Conservation (phyloP, 2,329 filamentous ascomycete genomes). For the Talaromyces albobiverticillius region DNA sequence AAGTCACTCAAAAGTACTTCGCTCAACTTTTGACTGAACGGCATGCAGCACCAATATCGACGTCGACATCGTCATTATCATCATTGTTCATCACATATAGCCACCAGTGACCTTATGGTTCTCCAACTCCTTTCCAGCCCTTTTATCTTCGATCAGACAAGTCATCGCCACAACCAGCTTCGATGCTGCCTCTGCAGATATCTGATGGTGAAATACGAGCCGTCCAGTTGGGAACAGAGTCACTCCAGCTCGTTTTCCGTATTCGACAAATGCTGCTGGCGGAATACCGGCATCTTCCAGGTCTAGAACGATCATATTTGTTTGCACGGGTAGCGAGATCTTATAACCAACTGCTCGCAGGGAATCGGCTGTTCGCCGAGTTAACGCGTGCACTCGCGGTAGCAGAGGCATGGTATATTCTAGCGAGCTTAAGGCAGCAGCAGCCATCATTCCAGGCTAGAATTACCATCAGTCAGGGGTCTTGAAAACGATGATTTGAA, state of each 20-base stretch:
- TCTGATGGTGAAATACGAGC: slow-evolving; percentile 28
- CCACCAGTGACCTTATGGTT: slow-evolving; percentile 18
- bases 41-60: background rate
- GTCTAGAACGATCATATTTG: slow-evolving; percentile 27
- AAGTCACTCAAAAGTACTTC: too few relatives aligned
- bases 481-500: background rate
- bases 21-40: background rate
- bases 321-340: slow-evolving; percentile 24
- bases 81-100: slow-evolving; percentile 15
- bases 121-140: slow-evolving; percentile 18
- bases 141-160: slow-evolving; percentile 22
- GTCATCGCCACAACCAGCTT: slow-evolving; percentile 21
- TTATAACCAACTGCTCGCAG: slow-evolving; percentile 22
- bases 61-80: slow-evolving; percentile 1
- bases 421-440: slow-evolving; percentile 23
- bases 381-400: slow-evolving; percentile 22
- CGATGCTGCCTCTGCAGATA: slow-evolving; percentile 20
- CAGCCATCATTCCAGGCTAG: slow-evolving; percentile 30
- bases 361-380: slow-evolving; percentile 19
- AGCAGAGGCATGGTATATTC: slow-evolving; percentile 23
- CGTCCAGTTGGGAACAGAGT: slow-evolving; percentile 21
- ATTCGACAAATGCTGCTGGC: slow-evolving; percentile 19
- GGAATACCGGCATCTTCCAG: slow-evolving; percentile 21
- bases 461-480: background rate
- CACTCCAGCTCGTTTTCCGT: slow-evolving; percentile 21